Evolutionary conservation across 1,284 basidiomycete genomes (phyloP).

Genomic region (Leccinum proliferum): DNA sequence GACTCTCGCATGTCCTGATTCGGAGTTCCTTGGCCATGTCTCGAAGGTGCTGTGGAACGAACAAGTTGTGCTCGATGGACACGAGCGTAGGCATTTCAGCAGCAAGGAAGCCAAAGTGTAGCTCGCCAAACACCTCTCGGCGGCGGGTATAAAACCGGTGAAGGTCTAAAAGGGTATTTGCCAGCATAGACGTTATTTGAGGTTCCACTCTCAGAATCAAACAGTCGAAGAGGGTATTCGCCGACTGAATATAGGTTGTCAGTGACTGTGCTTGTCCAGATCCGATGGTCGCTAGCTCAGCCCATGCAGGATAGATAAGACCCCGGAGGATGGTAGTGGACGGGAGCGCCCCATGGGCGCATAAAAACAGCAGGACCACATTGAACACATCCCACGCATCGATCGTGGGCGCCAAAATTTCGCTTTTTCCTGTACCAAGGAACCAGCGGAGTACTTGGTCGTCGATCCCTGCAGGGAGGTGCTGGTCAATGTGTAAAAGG

Average conservation of each 20-base stretch:
- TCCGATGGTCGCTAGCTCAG: too few relatives aligned
- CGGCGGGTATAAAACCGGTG: constrained; percentile 64
- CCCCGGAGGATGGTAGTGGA: constrained; percentile 62
- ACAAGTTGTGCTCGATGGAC: constrained; percentile 56
- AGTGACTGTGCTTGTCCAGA: too few relatives aligned
- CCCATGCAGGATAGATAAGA: too few relatives aligned
- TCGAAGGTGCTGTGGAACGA: constrained; percentile 45
- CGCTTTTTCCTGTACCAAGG: constrained; percentile 53
- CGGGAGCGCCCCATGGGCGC: constrained; percentile 49
- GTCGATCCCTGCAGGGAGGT: constrained; percentile 66
- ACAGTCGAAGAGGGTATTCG: too few relatives aligned
- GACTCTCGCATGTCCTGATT: constrained; percentile 49
- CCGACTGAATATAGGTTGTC: too few relatives aligned
- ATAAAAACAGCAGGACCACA: constrained; percentile 9
- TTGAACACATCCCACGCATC: constrained; percentile 42
- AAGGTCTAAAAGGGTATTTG: constrained; percentile 36
- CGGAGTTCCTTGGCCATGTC: constrained; percentile 46
- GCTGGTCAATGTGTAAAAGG: constrained; percentile 66
- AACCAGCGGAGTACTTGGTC: constrained; percentile 66
- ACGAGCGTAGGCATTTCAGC: constrained; percentile 62
- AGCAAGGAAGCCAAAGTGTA: constrained; percentile 59
- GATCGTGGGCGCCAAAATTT: constrained; percentile 48
- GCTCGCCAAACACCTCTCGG: constrained; percentile 57
- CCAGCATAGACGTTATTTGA: too few relatives aligned
- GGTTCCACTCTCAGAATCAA: too few relatives aligned